Percentiles rank a stretch among this genome's conserved stretches.
Conservation (phyloP, 1,284 basidiomycete species). For the Pseudozyma flocculosa region DNA sequence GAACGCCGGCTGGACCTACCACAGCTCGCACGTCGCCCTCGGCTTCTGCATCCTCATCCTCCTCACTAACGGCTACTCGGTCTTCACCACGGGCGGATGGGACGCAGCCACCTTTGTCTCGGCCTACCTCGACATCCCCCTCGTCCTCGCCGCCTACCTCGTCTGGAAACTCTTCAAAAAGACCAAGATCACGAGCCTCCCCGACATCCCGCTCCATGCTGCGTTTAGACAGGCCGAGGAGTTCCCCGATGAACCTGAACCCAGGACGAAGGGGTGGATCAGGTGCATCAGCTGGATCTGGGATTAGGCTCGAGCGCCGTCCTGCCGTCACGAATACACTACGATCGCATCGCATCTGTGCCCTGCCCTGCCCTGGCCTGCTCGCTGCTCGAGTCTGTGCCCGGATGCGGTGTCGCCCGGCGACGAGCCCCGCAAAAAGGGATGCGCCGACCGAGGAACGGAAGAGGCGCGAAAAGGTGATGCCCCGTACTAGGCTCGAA, state of each 20-base stretch:
- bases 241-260: slow-evolving; percentile 4
- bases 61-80: slow-evolving; percentile 64
- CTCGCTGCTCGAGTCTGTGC: too few relatives aligned
- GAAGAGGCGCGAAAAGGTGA: too few relatives aligned
- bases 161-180: slow-evolving; percentile 33
- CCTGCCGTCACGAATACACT: too few relatives aligned
- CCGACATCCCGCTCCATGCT: slow-evolving; percentile 15
- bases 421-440: too few relatives aligned
- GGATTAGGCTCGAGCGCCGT: neutral
- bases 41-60: slow-evolving; percentile 67
- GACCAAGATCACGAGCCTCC: slow-evolving; percentile 22
- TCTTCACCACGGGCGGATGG: slow-evolving; percentile 60
- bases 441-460: too few relatives aligned
- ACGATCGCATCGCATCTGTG: too few relatives aligned
- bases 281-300: neutral
- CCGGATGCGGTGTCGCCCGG: too few relatives aligned
- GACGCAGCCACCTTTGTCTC: slow-evolving; percentile 71
- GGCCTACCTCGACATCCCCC: slow-evolving; percentile 71
- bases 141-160: slow-evolving; percentile 75
- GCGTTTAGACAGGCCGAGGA: slow-evolving; percentile 15
- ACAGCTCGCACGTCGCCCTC: slow-evolving; percentile 66
- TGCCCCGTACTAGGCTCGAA: too few relatives aligned
- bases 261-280: neutral
- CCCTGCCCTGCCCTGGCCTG: too few relatives aligned
- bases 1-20: slow-evolving; percentile 35